Percentiles rank a stretch among this genome's conserved stretches.
Conservation (phyloP, 805 yeast genomes). For the Isabelozyma pseudorhagii region DNA sequence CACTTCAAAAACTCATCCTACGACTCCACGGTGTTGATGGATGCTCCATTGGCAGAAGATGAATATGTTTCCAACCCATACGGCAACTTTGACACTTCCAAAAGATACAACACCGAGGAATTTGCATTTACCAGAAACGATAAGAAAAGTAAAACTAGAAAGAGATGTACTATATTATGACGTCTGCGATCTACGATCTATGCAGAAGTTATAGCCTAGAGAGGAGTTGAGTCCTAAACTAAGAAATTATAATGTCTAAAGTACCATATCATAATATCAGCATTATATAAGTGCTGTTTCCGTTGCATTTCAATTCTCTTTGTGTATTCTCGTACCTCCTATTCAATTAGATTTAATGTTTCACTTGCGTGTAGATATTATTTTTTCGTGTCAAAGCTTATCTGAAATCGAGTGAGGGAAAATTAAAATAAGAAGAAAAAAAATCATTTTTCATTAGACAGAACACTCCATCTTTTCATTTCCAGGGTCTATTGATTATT, state of each 20-base stretch:
- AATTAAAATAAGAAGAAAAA: neutral
- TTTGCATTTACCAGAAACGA: slow-evolving; percentile 37
- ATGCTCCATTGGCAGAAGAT: slow-evolving; percentile 41
- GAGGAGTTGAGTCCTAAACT: too few species aligned
- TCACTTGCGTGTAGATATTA: too few species aligned
- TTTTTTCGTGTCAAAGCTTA: neutral
- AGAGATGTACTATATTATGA: slow-evolving; percentile 33
- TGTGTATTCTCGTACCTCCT: neutral
- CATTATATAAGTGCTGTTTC: too few species aligned
- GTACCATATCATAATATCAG: too few species aligned
- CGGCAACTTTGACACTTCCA: slow-evolving; percentile 16
- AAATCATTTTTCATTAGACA: too few species aligned
- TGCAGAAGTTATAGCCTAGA: too few species aligned
- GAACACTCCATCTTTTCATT: too few species aligned
- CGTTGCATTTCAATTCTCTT: neutral
- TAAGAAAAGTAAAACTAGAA: slow-evolving; percentile 20
- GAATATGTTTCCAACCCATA: slow-evolving; percentile 33
- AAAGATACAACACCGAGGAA: slow-evolving; percentile 37
- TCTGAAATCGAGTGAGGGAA: neutral
- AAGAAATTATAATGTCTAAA: too few species aligned
- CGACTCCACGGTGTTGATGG: slow-evolving; percentile 33
- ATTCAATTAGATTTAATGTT: neutral
- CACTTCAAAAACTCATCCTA: slow-evolving; percentile 37
- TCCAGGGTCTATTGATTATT: too few species aligned
- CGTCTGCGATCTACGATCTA: neutral